Base-by-base conservation (phyloP, 2,329 filamentous ascomycete genomes). In the Geosmithia putterillii region DNA sequence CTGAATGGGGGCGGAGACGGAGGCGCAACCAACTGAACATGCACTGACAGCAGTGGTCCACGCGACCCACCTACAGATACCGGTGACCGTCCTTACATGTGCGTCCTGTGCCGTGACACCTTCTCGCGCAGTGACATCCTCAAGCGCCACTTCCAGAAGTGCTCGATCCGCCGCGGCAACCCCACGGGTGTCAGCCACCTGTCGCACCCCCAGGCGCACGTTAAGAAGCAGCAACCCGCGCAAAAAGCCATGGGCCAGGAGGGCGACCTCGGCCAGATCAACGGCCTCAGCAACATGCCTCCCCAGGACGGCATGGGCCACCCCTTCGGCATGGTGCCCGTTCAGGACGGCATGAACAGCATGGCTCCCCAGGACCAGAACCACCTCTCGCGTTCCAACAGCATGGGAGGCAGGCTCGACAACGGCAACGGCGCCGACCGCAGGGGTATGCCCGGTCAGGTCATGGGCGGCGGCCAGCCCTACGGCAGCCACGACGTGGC, bases 111-210 rank as follows among this genome's bases (percentile, higher is more conserved):
- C 73, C 88, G 92, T 63, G 92, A 96, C 65, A 96, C 89, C 28
- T 98, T 98, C 66, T 95, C 87, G 41, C 83, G 92, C 62, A 95
- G 88, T 73, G 92, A 98, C 60, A 96, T 98, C 51, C 70, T 98
- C 56, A 98, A 98, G 73, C 86, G 92, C 51, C 92, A 98, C 68
- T 98, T 96, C 67, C 89, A 95, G 65, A 98, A 98, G 71, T 98
- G 92, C 69, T 95, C 92, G 35, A 87, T 95, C 51, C 82, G 92
- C 56, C 83, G 92, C 59, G 92, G 92, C 46, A 96, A 96, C 66
- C 90, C 92, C 44, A 95, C 88, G 15, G 89, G 89, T 54, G 87
- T 87, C 49, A 95, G 86, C 58, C 92, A 98, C 68, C 66, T 98
- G 63, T 94, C 89, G 53, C 88, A 95, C 65, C 86, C 88, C 32